phyloP scores from a whole-genome alignment of 805 yeast species.

The Debaryomyces tyrocola region DNA sequence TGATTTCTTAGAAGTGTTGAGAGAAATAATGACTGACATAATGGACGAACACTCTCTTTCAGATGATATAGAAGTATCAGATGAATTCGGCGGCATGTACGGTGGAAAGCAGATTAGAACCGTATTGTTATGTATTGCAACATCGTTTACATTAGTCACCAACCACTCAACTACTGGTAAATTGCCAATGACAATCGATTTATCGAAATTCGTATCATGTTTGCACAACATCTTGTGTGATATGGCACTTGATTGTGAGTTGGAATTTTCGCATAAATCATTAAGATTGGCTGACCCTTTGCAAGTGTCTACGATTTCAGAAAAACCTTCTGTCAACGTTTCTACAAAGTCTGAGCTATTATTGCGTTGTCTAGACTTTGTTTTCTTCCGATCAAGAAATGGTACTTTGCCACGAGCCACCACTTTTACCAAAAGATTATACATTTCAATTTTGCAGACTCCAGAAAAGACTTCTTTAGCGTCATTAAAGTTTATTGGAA shows the following conservation, averaged over 20 bases:
- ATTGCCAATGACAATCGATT: slow-evolving; percentile 65
- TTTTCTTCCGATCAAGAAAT: slow-evolving; percentile 74
- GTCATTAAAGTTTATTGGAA: slow-evolving; percentile 72
- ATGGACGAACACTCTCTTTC: slow-evolving; percentile 41
- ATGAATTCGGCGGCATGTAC: slow-evolving; percentile 29
- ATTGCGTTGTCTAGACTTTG: slow-evolving; percentile 71
- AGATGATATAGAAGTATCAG: slow-evolving; percentile 19
- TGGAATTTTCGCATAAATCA: slow-evolving; percentile 83
- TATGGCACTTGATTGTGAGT: slow-evolving; percentile 73
- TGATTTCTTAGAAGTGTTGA: slow-evolving; percentile 84
- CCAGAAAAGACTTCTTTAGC: slow-evolving; percentile 91
- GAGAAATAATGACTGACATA: slow-evolving; percentile 69
- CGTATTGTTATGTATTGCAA: slow-evolving; percentile 76
- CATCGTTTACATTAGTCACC: slow-evolving; percentile 82
- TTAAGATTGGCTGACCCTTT: slow-evolving; percentile 80
- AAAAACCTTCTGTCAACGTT: slow-evolving; percentile 75
- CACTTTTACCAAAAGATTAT: slow-evolving; percentile 81
- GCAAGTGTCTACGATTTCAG: slow-evolving; percentile 31
- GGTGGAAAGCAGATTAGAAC: slow-evolving; percentile 58
- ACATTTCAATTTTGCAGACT: slow-evolving; percentile 63
- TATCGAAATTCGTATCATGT: slow-evolving; percentile 75
- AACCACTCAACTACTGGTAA: slow-evolving; percentile 62
- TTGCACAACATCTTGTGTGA: slow-evolving; percentile 69
- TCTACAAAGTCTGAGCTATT: slow-evolving; percentile 87
- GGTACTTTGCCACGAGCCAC: slow-evolving; percentile 67